phyloP scores from a whole-genome alignment of 2,329 filamentous ascomycete species.

The Penicillium aurantiogriseum region DNA sequence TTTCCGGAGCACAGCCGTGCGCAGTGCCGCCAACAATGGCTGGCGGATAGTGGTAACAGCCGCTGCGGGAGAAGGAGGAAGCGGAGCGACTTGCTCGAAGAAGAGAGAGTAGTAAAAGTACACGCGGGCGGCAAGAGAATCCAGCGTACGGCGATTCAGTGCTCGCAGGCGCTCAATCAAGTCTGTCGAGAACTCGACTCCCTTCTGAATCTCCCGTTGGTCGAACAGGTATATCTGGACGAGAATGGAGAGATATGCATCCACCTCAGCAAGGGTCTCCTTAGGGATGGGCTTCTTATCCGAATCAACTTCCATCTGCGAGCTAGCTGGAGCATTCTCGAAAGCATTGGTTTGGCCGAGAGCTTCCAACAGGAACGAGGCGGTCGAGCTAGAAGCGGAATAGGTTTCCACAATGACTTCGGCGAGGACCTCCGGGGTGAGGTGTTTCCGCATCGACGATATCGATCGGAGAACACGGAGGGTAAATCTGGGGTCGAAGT shows the following conservation, averaged over 20 bases:
- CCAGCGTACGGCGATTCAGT: slow-evolving; percentile 88
- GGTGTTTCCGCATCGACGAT: slow-evolving; percentile 88
- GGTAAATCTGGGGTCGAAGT: slow-evolving; percentile 94
- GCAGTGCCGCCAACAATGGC: slow-evolving; percentile 78
- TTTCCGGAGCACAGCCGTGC: slow-evolving; percentile 94
- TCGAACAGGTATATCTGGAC: slow-evolving; percentile 87
- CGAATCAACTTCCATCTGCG: slow-evolving; percentile 72
- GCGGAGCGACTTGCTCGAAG: slow-evolving; percentile 82
- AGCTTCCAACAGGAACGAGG: slow-evolving; percentile 67
- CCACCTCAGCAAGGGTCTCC: slow-evolving; percentile 80
- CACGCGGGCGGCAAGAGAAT: slow-evolving; percentile 88
- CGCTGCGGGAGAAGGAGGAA: slow-evolving; percentile 84
- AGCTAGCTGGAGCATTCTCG: slow-evolving; percentile 56
- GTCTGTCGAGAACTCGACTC: slow-evolving; percentile 78
- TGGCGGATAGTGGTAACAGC: slow-evolving; percentile 84
- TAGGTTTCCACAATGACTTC: slow-evolving; percentile 81
- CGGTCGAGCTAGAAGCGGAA: slow-evolving; percentile 63
- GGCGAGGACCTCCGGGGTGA: slow-evolving; percentile 76
- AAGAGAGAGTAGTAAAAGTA: slow-evolving; percentile 99
- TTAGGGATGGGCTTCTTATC: slow-evolving; percentile 66
- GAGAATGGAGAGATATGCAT: slow-evolving; percentile 83
- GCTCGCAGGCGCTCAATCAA: slow-evolving; percentile 82
- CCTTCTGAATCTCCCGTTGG: slow-evolving; percentile 73
- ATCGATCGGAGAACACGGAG: slow-evolving; percentile 92
- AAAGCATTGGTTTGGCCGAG: slow-evolving; percentile 66